phyloP scores from a whole-genome alignment of 2,329 filamentous ascomycete genomes.

The Sporothrix euskadiensis region DNA sequence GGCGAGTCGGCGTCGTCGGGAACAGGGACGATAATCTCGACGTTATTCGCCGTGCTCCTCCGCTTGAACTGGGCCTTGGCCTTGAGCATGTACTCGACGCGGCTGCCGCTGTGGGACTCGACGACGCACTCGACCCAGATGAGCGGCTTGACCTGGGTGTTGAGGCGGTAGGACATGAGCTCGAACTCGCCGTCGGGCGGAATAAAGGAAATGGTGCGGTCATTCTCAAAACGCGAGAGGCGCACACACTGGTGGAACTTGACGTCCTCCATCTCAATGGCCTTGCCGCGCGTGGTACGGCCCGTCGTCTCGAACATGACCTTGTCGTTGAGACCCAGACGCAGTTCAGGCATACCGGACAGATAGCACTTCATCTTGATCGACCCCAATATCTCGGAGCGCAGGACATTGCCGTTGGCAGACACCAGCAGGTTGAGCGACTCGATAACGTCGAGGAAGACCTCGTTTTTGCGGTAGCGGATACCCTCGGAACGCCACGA shows the following conservation, averaged over 20 bases:
- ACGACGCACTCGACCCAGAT: slow-evolving; percentile 99
- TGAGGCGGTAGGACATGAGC: slow-evolving; percentile 97
- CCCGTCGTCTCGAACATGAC: slow-evolving; percentile 99
- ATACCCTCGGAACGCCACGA: slow-evolving; percentile 98
- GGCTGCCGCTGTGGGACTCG: slow-evolving; percentile 89
- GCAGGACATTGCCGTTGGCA: slow-evolving; percentile 88
- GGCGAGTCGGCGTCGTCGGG: slow-evolving; percentile 96
- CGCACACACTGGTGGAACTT: slow-evolving; percentile 99
- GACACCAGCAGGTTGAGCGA: slow-evolving; percentile 94
- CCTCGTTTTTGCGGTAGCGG: slow-evolving; percentile 97
- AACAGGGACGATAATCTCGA: slow-evolving; percentile 95
- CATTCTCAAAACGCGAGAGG: slow-evolving; percentile 94
- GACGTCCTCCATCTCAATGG: slow-evolving; percentile 99
- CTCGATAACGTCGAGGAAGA: slow-evolving; percentile 96
- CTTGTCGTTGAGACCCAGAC: slow-evolving; percentile 95
- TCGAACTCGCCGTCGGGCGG: slow-evolving; percentile 98
- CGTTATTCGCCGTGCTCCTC: slow-evolving; percentile 95
- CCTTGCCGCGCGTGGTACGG: slow-evolving; percentile 88
- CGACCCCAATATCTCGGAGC: slow-evolving; percentile 93
- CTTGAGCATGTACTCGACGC: slow-evolving; percentile 99
- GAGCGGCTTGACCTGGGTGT: slow-evolving; percentile 96
- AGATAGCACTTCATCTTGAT: slow-evolving; percentile 99
- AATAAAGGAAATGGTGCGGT: slow-evolving; percentile 97
- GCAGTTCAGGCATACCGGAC: slow-evolving; percentile 95
- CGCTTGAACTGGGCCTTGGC: slow-evolving; percentile 98